Evolutionary conservation across 352 stramenopile species (phyloP), one percentile per base, ranked within the genome.

Genomic region (Phytophthora aleatoria): DNA sequence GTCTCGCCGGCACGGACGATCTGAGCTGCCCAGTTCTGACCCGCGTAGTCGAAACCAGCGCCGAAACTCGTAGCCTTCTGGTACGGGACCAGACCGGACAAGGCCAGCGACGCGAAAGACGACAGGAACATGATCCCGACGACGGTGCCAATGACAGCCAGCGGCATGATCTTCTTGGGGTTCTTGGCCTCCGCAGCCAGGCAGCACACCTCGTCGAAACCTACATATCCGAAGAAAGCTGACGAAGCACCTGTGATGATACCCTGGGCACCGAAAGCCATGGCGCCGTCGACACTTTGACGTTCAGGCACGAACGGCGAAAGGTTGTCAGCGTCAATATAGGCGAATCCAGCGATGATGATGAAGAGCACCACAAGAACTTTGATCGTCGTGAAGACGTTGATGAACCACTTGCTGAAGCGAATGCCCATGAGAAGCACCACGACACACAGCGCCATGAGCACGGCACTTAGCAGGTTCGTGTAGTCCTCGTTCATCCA

Each of bases 141-240:
- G 7, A 98, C 73, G 3, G 92, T 95, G 9, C 78, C 80, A 24
- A 97, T 86, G 49, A 98, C 88, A 15, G 85, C 85, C 15, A 76
- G 55, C 2, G 92, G 90, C 69, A 97, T 84, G 64, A 90, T 86
- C 44, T 76, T 80, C 44, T 82, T 74, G n/a, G 85, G 83, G 71
- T 95, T 84, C 61, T 90, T 87, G 10, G 80, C 78, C 52, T 95
- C 87, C 12, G 83, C 85, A n/a, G 90, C 85, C 3, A 98, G 69
- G 66, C 91, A 97, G 67, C 90, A 97, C 11, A 98, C 85, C 58
- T 98, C 94, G 70, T 99, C 95, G 64, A 97, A 98, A 7, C 95
- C 95, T 42, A 98, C 74, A 67, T 95, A 98, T 30, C 92, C 92
- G 74, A 98, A 98, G 77, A 98, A 98, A 16, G 88, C 92, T 12